A percentile compares a stretch with the other conserved stretches of the same genome.
Conservation (phyloP, 179 eudicot genomes). For the Vitellaria paradoxa region DNA sequence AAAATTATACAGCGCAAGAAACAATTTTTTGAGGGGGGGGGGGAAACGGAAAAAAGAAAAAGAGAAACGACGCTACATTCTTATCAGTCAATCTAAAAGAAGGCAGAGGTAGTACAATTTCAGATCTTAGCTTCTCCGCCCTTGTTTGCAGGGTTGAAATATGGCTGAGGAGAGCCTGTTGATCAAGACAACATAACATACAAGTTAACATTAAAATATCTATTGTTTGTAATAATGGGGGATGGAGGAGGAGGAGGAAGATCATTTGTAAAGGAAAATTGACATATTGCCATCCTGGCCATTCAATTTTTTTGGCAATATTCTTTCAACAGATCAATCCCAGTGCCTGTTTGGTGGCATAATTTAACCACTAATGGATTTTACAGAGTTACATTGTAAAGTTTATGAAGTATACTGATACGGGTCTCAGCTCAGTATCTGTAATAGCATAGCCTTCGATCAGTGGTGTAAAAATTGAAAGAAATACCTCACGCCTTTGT, state of each 20-base stretch:
- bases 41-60: slow-evolving; percentile 1
- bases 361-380: not conserved
- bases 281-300: no score
- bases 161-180: slow-evolving; percentile 76
- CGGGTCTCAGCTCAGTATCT: not conserved
- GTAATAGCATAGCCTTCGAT: no score
- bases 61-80: not conserved
- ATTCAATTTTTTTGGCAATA: no score
- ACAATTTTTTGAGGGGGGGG: not conserved
- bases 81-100: not conserved
- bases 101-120: slow-evolving; percentile 51
- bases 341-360: not conserved
- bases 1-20: not conserved
- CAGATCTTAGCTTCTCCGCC: slow-evolving; percentile 59
- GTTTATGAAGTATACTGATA: not conserved
- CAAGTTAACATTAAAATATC: not conserved
- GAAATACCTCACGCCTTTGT: slow-evolving; percentile 84
- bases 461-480: not conserved
- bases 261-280: no score
- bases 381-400: not conserved
- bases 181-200: slow-evolving; percentile 20
- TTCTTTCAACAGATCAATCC: not conserved
- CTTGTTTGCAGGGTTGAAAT: slow-evolving; percentile 52
- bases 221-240: no score
- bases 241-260: no score